Conservation (phyloP, 345 rosid genomes). For the Passiflora organensis region DNA sequence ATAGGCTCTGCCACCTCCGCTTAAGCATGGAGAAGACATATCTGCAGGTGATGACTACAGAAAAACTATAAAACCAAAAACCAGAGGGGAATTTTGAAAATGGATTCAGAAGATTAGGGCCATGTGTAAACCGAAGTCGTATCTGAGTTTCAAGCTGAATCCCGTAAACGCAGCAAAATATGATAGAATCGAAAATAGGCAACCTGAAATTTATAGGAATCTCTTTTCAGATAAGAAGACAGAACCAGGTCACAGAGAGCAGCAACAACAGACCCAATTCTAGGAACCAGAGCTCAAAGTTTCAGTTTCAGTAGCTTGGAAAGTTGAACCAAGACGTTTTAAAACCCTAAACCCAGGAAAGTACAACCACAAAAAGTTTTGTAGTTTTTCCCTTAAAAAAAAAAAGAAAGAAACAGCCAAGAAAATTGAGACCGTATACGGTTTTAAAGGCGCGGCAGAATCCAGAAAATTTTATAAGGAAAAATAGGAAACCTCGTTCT, state of each 20-base stretch:
- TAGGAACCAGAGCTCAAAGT: slow-evolving; percentile 9
- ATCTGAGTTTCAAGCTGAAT: too few species aligned
- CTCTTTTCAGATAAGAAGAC: slow-evolving; percentile 4
- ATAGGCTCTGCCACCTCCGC: slow-evolving; percentile 64
- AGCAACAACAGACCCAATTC: slow-evolving; percentile 1
- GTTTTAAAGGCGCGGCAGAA: slow-evolving; percentile 10
- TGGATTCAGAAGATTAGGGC: too few species aligned
- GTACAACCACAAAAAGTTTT: slow-evolving; percentile 2
- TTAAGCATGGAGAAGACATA: slow-evolving; percentile 38
- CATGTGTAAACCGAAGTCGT: too few species aligned
- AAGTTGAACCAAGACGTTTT: slow-evolving; percentile 1
- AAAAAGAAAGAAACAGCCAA: slow-evolving; percentile 30
- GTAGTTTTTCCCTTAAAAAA: slow-evolving; percentile 7
- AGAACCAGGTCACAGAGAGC: too few species aligned
- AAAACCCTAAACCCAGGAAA: slow-evolving; percentile 53
- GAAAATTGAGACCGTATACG: slow-evolving; percentile 6
- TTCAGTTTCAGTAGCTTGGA: background rate
- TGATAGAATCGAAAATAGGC: background rate
- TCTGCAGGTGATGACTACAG: too few species aligned
- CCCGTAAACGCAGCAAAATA: too few species aligned
- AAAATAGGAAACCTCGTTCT: background rate
- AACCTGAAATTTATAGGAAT: slow-evolving; percentile 2
- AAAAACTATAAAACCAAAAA: background rate
- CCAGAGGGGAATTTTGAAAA: too few species aligned
- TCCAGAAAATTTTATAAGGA: background rate